These are phyloP conservation scores for Petunia axillaris DNA, from an alignment of 257 asterid species.

Conservation along the genomic window DNA sequence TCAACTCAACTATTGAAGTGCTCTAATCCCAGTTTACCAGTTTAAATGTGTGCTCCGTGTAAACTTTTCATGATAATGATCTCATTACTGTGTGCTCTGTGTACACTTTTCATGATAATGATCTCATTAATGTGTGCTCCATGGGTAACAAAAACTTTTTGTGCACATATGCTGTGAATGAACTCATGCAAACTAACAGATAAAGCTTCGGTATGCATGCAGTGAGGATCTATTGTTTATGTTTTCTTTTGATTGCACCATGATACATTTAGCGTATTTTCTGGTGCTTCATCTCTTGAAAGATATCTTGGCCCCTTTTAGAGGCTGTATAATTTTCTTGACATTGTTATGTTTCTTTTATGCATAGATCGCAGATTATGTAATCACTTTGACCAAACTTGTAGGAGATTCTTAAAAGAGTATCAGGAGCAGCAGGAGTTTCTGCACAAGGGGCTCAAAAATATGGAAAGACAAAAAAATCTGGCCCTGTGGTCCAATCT, in stretches of 20 bases:
- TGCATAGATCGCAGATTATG: slow-evolving; percentile 29
- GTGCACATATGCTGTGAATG: not conserved
- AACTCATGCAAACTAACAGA: not conserved
- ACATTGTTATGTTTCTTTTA: slow-evolving; percentile 20
- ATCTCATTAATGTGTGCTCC: too few relatives aligned
- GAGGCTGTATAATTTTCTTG: slow-evolving; percentile 25
- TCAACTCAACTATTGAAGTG: slow-evolving; percentile 15
- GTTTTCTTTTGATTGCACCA: slow-evolving; percentile 14
- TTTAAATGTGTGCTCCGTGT: not conserved
- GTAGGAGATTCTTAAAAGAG: slow-evolving; percentile 75
- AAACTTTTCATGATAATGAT: too few relatives aligned
- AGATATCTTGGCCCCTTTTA: slow-evolving; percentile 25
- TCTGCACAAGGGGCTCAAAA: slow-evolving; percentile 46
- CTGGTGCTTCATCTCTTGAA: slow-evolving; percentile 22
- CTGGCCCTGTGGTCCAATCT: slow-evolving; percentile 38
- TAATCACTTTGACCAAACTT: slow-evolving; percentile 23
- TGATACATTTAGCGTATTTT: not conserved
- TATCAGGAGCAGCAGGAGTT: slow-evolving; percentile 50
- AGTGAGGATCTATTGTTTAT: not conserved
- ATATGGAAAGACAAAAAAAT: slow-evolving; percentile 45
- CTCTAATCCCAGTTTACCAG: slow-evolving; percentile 11
- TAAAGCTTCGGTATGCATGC: not conserved
- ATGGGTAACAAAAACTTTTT: too few relatives aligned
- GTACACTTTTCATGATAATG: too few relatives aligned
- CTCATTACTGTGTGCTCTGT: too few relatives aligned